Base-by-base conservation (phyloP, 2,329 filamentous ascomycete genomes). In the Monilinia polystroma region DNA sequence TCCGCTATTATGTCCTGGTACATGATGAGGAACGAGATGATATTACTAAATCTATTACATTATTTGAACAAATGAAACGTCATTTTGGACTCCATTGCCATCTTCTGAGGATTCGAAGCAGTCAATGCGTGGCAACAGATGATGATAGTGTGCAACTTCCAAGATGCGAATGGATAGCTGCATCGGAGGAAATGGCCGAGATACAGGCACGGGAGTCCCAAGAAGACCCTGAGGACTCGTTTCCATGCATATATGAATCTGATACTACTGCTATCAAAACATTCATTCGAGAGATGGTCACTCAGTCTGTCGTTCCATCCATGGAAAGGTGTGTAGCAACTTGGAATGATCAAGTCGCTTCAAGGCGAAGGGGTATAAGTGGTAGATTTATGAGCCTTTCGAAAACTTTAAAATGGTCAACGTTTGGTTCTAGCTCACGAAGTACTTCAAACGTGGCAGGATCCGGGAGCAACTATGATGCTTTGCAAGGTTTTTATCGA, bases 31-130 rank as follows among this genome's bases (percentile, higher is more conserved):
- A 99, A 76, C 88, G 87, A 69, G 94, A 97, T 75, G 93, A 99
- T 76, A 96, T 98, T 69, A 87, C 87, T 49, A 90, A 93, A 78
- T 96, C 93, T 16, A 94, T 94, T 78, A 86, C 88, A 23, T 82
- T 98, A 38, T 99, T 97, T 78, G 95, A 99, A 73, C 92, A 97
- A 78, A 99, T 99, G 96, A 99, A 98, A 79, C 88, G 95, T n/a
- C 92, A 97, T 79, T 92, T 99, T 70, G 95, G 95, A 1, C 81
- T 98, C 58, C 93, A 99, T 78, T 99, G 95, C 76, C 95, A 99
- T 78, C 83, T 99, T 14, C 82, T 99, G 45, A 84, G 96, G 70
- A 81, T 99, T 62, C 86, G 94, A 72, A 96, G 92, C 74, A 90
- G 87, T 49, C 90, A 93, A 75, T 94, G 92, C 77, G 89, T 92